Evolutionary conservation across 805 yeast genomes (phyloP).

Genomic region (Starmerella floricola): DNA sequence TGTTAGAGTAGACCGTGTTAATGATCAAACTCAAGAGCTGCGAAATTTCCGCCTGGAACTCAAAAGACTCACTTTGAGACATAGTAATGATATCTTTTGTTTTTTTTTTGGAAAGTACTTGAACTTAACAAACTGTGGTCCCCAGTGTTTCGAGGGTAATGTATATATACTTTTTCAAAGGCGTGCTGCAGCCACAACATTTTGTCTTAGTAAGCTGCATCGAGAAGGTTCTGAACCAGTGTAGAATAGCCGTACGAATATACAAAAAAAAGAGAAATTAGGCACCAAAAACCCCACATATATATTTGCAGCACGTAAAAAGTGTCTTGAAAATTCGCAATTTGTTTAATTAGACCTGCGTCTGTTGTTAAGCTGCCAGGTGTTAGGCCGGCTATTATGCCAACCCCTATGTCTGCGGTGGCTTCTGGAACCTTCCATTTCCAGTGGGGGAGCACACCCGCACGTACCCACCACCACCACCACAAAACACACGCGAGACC

Average conservation of each 20-base stretch:
- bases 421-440: slow-evolving; percentile 8
- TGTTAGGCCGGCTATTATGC: too few relatives aligned
- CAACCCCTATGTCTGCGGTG: too few relatives aligned
- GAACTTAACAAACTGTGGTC: not conserved
- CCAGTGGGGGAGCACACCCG: too few relatives aligned
- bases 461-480: too few relatives aligned
- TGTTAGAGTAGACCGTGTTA: slow-evolving; percentile 98
- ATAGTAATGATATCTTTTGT: too few relatives aligned
- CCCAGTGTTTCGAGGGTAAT: not conserved
- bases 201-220: slow-evolving; percentile 1
- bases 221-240: slow-evolving; percentile 15
- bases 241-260: not conserved
- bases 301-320: too few relatives aligned
- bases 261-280: too few relatives aligned
- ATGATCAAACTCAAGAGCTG: slow-evolving; percentile 99
- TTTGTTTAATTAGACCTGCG: too few relatives aligned
- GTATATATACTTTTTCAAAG: slow-evolving; percentile 15
- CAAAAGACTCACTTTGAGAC: slow-evolving; percentile 35
- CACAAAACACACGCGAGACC: too few relatives aligned
- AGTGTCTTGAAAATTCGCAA: too few relatives aligned
- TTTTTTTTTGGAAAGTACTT: not conserved
- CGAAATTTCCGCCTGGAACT: slow-evolving; percentile 99
- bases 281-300: not conserved
- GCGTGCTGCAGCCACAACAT: not conserved
- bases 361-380: too few relatives aligned